A percentile compares a stretch with the other conserved stretches of the same genome.
Conservation (phyloP, 495 filamentous ascomycete species). For the Glarea lozoyensis region DNA sequence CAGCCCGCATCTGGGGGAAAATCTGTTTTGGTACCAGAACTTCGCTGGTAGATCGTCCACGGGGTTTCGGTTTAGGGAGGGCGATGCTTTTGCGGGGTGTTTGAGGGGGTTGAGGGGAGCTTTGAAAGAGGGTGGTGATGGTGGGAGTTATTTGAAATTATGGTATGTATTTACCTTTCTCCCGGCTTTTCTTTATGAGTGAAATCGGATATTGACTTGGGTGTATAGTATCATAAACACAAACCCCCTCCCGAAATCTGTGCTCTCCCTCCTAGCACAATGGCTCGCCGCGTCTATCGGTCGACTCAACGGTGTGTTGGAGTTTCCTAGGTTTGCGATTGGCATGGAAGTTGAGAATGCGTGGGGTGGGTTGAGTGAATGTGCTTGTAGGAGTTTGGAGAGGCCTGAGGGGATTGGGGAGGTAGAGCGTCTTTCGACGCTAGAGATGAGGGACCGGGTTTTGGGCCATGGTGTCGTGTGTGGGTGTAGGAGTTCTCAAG, state of each 20-base stretch:
- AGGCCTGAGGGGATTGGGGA: not conserved
- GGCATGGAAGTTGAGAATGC: constrained; percentile 5
- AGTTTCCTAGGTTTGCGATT: constrained; percentile 1
- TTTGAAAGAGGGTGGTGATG: not conserved
- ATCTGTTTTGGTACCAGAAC: constrained; percentile 5
- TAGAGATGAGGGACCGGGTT: constrained; percentile 1
- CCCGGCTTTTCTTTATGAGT: not conserved
- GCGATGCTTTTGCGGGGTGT: not conserved
- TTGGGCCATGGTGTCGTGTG: not conserved
- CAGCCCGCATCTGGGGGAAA: not conserved
- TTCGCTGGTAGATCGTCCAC: not conserved
- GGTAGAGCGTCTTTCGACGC: constrained; percentile 4
- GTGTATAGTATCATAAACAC: constrained; percentile 3
- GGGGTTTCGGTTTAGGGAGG: not conserved
- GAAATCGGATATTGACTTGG: not conserved
- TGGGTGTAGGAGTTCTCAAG: constrained; percentile 1
- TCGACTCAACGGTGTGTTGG: not conserved
- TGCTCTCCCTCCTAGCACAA: not conserved
- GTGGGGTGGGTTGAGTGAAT: constrained; percentile 1
- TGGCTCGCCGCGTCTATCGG: not conserved
- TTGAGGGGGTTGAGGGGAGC: not conserved
- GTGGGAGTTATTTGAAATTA: not conserved
- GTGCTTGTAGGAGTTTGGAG: constrained; percentile 4
- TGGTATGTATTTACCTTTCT: not conserved
- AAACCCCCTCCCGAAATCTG: not conserved